Evolutionary conservation across 2,329 filamentous ascomycete species (phyloP), one percentile per base, ranked within the genome.

Genomic region (Cladosporium sp.): DNA sequence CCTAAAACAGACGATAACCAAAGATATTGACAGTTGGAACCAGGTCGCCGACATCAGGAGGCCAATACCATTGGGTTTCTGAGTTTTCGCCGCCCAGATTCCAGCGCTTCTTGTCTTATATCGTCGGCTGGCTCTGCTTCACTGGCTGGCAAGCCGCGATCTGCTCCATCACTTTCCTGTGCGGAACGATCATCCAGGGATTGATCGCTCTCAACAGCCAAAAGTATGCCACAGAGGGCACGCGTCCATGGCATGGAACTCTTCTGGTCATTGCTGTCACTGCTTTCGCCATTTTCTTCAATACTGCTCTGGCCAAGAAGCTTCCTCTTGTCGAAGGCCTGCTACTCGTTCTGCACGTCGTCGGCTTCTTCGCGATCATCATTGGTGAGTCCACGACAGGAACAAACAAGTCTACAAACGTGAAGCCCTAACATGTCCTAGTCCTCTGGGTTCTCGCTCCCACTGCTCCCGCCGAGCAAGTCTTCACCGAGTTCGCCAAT

Each of bases 361-460:
- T 79, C 6, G 81, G 81, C 6, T 83, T 83, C 69, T 78, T 83
- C 47, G 81, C 77, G 0, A 79, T 83, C 52, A 63, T 84, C 9
- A 76, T 80, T n/a, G 54, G 54, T 40, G 34, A 49, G 42, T 30
- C 22, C 20, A 47, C 78, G 0, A 22, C 8, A 39, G 20, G 25
- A 25, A 25, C n/a, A 15, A 37, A 52, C 2, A 25, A 3, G 17
- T 20, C 4, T 17, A 19, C 15, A 34, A 25, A 37, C 14, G 12
- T 25, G 3, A 8, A 19, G 1, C 0, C 5, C 54, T 56, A 56
- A 56, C 42, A 56, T 20, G 3, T 17, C 15, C 8, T 20, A 56
- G 65, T 83, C 19, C 63, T 64, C 62, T 67, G 66, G 51, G 65
- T 70, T 63, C 55, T 71, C 14, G 65, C 69, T 1, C 42, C 51